Conservation (phyloP, 2,329 filamentous ascomycete genomes). For the Leptographium lundbergii region DNA sequence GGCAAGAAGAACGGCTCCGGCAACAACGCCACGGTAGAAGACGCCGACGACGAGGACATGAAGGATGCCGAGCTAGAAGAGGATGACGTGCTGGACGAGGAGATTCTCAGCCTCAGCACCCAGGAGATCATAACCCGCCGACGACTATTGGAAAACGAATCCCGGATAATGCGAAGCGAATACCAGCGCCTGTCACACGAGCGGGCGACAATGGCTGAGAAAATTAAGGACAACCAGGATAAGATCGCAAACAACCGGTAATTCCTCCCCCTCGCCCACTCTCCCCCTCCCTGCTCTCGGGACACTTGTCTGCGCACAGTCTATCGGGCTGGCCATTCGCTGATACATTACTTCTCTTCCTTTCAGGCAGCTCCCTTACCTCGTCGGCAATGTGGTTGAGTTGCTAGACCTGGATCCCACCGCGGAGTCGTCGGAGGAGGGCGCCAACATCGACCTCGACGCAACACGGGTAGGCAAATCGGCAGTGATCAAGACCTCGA, state of each 20-base stretch:
- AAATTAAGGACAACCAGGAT: conserved; percentile 97
- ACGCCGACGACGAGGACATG: conserved; percentile 70
- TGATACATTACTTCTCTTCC: not conserved
- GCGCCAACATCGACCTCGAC: conserved; percentile 96
- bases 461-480: conserved; percentile 95
- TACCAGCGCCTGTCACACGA: conserved; percentile 88
- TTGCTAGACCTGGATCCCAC: conserved; percentile 93
- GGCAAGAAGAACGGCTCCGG: conserved; percentile 22
- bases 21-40: conserved; percentile 34
- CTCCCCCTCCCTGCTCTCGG: not conserved
- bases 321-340: not conserved
- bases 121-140: conserved; percentile 86
- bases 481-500: conserved; percentile 98
- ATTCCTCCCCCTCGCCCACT: not conserved
- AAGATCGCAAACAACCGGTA: conserved; percentile 99
- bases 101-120: conserved; percentile 87
- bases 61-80: conserved; percentile 65
- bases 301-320: too few relatives aligned
- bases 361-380: conserved; percentile 82
- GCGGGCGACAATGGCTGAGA: conserved; percentile 90
- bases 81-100: conserved; percentile 78
- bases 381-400: conserved; percentile 97
- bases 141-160: conserved; percentile 91
- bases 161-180: conserved; percentile 97
- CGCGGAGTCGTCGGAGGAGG: conserved; percentile 90